phyloP scores from a whole-genome alignment of 305 asterid genomes.

The Striga hermonthica region DNA sequence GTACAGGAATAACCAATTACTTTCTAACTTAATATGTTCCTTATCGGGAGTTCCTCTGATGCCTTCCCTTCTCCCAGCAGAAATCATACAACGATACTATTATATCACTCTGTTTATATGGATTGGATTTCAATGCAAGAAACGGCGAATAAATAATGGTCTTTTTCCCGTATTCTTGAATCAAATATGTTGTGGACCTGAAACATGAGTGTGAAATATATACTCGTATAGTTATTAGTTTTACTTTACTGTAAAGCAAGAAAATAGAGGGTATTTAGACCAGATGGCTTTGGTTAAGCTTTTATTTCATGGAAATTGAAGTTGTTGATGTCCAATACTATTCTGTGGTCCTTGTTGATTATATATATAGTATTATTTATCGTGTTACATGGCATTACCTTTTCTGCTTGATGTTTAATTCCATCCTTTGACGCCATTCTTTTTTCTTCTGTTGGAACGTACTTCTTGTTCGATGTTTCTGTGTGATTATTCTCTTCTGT shows the following conservation, averaged over 20 bases:
- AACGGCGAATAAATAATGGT: neutral
- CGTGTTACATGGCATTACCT: neutral
- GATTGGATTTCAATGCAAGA: neutral
- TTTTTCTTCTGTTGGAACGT: neutral
- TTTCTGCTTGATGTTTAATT: conserved; percentile 1
- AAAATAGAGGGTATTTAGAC: neutral
- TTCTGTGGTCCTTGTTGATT: neutral
- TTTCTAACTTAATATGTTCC: neutral
- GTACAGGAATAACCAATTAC: conserved; percentile 3
- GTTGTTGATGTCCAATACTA: neutral
- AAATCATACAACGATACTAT: neutral
- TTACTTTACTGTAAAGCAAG: neutral
- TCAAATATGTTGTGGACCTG: conserved; percentile 8
- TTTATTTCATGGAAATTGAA: neutral
- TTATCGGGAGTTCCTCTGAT: neutral
- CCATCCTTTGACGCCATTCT: neutral
- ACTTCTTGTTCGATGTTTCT: neutral
- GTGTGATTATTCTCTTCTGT: neutral
- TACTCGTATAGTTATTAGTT: neutral
- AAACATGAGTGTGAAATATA: neutral
- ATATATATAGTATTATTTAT: no score
- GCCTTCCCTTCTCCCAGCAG: neutral
- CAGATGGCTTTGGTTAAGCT: conserved; percentile 8
- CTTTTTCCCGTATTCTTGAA: neutral
- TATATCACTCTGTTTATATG: neutral